Base-by-base conservation (phyloP, 768 basidiomycete species). In the Mycena filopes region DNA sequence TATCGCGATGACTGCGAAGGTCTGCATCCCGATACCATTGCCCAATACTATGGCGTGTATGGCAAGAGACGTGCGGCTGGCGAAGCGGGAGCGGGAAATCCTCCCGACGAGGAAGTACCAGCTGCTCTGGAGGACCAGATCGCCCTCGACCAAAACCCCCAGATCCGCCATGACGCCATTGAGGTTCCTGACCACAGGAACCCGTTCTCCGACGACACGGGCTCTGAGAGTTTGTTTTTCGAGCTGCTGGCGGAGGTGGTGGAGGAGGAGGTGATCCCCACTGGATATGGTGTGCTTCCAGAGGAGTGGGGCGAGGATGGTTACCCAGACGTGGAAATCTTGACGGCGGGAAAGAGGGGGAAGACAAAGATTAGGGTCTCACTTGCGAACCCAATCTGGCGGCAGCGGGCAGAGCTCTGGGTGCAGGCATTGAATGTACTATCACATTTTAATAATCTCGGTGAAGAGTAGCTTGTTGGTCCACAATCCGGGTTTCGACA, bases 1-100 rank as follows among this genome's bases (percentile, higher is more conserved):
- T 72, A 74, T 23, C 20, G 11, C 0, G 69, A 69, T 33, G 58
- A 70, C 21, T 66, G 67, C 31, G 48, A 70, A 33, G 67, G 54
- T 1, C 15, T 68, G 15, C 69, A 72, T 28, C 69, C 66, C 2
- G 56, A 63, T 25, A 66, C 62, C 5, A 55, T 69, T 20, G 55
- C 60, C 3, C 57, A 67, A n/a, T 70, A 68, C 28, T 70, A 72
- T 36, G 66, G 71, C 3, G 57, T 66, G 8, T 31, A 50, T 9
- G 31, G 4, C 4, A 18, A 15, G 50, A 51, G 66, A 33, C 31
- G 31, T 33, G 31, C 31, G 36, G 12, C 1, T 11, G 26, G 26
- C 15, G 13, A 28, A 26, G n/a, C 43, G 36, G 29, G 38, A 1
- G 25, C 56, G 12, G 40, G 64, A 55, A 23, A 61, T 26, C 51